phyloP scores from a whole-genome alignment of 768 basidiomycete species.

The Tricholoma sp. region DNA sequence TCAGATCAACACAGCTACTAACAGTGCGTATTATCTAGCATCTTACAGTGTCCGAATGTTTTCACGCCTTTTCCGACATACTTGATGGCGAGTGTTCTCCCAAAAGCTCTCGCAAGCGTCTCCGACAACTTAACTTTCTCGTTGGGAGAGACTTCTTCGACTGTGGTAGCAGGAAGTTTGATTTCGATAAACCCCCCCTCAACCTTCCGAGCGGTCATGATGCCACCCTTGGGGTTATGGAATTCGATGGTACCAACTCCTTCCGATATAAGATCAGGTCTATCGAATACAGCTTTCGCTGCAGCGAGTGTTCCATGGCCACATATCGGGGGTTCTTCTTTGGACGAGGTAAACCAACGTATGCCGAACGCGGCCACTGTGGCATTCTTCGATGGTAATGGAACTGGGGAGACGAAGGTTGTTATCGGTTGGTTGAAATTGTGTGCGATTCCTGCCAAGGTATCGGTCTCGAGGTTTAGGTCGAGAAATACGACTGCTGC shows the following conservation, averaged over 20 bases:
- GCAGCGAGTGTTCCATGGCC: slow-evolving; percentile 43
- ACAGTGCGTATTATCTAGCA: neutral
- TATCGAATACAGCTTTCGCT: slow-evolving; percentile 33
- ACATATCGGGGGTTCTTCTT: slow-evolving; percentile 30
- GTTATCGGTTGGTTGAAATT: slow-evolving; percentile 45
- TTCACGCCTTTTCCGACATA: slow-evolving; percentile 31
- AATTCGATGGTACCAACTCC: slow-evolving; percentile 29
- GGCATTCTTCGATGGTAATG: slow-evolving; percentile 17
- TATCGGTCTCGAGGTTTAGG: slow-evolving; percentile 18
- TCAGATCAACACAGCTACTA: neutral
- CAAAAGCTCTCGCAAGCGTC: slow-evolving; percentile 33
- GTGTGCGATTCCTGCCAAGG: slow-evolving; percentile 28
- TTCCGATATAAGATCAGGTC: slow-evolving; percentile 19
- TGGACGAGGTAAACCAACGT: slow-evolving; percentile 31
- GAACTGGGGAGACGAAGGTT: slow-evolving; percentile 22
- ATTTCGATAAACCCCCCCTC: slow-evolving; percentile 33
- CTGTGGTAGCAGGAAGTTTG: slow-evolving; percentile 24
- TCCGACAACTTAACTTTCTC: slow-evolving; percentile 25
- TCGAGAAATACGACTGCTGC: slow-evolving; percentile 37
- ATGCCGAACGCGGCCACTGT: slow-evolving; percentile 27
- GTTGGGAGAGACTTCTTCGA: slow-evolving; percentile 20
- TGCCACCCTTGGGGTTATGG: slow-evolving; percentile 19
- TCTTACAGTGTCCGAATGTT: slow-evolving; percentile 27
- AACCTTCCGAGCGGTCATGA: slow-evolving; percentile 24
- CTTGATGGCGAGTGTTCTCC: slow-evolving; percentile 29